phyloP scores from a whole-genome alignment of 2,329 filamentous ascomycete species.

The Rhexocercosporidium sp. region DNA sequence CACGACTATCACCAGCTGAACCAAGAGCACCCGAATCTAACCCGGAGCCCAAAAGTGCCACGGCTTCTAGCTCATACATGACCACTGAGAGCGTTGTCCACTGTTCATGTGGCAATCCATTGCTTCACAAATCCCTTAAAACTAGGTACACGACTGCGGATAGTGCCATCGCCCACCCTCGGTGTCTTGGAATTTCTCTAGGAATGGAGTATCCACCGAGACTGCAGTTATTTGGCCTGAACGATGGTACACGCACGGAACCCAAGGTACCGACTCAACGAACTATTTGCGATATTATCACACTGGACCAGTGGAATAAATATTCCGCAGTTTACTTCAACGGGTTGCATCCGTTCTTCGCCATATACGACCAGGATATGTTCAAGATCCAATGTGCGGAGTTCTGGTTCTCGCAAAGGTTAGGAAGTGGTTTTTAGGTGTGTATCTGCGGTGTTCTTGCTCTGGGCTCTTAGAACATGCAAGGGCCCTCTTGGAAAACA shows the following conservation, averaged over 20 bases:
- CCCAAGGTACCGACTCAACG: conserved; percentile 29
- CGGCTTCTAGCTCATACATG: conserved; percentile 33
- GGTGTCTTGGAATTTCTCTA: conserved; percentile 41
- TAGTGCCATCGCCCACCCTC: conserved; percentile 43
- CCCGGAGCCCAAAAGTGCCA: background rate
- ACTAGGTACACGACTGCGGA: conserved; percentile 36
- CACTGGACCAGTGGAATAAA: too few relatives aligned
- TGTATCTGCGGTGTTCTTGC: too few relatives aligned
- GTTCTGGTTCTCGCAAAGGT: too few relatives aligned
- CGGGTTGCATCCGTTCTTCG: too few relatives aligned
- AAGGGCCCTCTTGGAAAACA: too few relatives aligned
- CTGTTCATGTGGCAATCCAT: background rate
- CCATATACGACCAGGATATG: too few relatives aligned
- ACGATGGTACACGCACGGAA: conserved; percentile 42
- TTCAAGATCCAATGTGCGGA: too few relatives aligned
- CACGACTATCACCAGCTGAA: background rate
- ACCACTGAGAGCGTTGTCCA: conserved; percentile 17
- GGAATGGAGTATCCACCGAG: conserved; percentile 43
- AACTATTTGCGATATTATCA: too few relatives aligned
- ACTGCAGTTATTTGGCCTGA: conserved; percentile 46
- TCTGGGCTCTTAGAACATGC: too few relatives aligned
- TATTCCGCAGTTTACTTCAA: too few relatives aligned
- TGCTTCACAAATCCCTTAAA: conserved; percentile 22
- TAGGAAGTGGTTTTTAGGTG: too few relatives aligned
- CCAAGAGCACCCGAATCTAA: conserved; percentile 14